Evolutionary conservation across 106 monocot species (phyloP), one percentile per base, ranked within the genome.

Genomic region (Posidonia australis): DNA sequence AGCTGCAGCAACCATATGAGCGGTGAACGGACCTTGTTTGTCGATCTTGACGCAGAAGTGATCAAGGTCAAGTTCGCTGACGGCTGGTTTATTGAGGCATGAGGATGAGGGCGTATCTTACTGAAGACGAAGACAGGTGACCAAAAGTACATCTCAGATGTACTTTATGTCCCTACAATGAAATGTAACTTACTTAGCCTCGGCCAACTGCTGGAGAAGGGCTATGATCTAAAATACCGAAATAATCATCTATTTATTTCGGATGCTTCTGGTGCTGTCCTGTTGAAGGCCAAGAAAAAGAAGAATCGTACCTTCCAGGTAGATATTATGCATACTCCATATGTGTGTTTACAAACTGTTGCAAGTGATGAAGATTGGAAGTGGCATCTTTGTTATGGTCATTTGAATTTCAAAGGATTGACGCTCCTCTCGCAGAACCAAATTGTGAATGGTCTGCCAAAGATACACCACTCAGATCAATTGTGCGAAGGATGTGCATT

Each of bases 161-260:
- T 62, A 22, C 29, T 14, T 11, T 48, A 43, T 25, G 44, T 45
- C 25, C 54, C 25, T 18, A 17, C 20, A 9, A 42, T 72, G 24
- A 51, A 51, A 24, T 29, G 64, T 44, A 72, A 30, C 21, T 41
- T 73, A 13, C 28, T 73, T 18, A 73, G 72, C 65, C 54, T 65
- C 7, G 65, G 72, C 5, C 66, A 73, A 58, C n/a, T 58, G 14
- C 5, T 73, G 3, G 19, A 58, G n/a, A 59, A 13, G 13, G 56
- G 58, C 0, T 65, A 59, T 36, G 13, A 14, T 11, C 13, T 74
- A 21, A 23, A 14, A 25, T 64, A 66, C 58, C 1, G 44, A 17
- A 46, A 58, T 43, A 13, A 20, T 27, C 25, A 11, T 18, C 54
- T 63, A 43, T 7, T 36, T 3, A 65, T 54, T 13, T 66, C 5